phyloP scores from a whole-genome alignment of 495 filamentous ascomycete genomes.

The Rostrohypoxylon terebratum region DNA sequence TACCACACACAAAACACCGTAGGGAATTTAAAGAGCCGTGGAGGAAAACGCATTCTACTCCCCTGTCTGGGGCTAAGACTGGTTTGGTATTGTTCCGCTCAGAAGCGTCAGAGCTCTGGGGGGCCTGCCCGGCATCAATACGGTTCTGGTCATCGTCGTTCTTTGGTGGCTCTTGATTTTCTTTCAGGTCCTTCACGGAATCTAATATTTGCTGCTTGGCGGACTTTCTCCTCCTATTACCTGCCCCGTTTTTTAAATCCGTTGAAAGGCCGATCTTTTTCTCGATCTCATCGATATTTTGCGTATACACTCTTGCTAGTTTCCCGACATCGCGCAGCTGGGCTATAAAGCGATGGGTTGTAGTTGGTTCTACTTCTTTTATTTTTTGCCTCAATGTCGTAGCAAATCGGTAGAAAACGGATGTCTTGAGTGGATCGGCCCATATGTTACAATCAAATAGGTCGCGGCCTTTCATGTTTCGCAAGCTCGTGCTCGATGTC shows the following conservation, averaged over 20 bases:
- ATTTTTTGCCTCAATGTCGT: slow-evolving; percentile 70
- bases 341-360: slow-evolving; percentile 70
- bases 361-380: slow-evolving; percentile 65
- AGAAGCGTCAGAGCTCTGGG: slow-evolving; percentile 36
- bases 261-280: slow-evolving; percentile 70
- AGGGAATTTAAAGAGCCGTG: slow-evolving; percentile 72
- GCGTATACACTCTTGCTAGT: slow-evolving; percentile 74
- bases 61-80: slow-evolving; percentile 43
- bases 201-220: slow-evolving; percentile 27
- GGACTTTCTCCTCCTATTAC: slow-evolving; percentile 60
- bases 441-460: slow-evolving; percentile 75
- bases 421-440: slow-evolving; percentile 70
- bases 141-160: slow-evolving; percentile 5
- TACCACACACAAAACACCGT: slow-evolving; percentile 71
- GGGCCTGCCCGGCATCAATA: slow-evolving; percentile 20
- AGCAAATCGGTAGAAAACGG: slow-evolving; percentile 75
- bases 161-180: slow-evolving; percentile 23
- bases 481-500: slow-evolving; percentile 55
- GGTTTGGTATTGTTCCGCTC: slow-evolving; percentile 54
- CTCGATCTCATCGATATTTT: slow-evolving; percentile 79
- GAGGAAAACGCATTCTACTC: slow-evolving; percentile 72
- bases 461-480: slow-evolving; percentile 72
- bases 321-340: slow-evolving; percentile 70
- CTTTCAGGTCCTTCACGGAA: slow-evolving; percentile 39
- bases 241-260: slow-evolving; percentile 65